phyloP scores from a whole-genome alignment of 495 filamentous ascomycete genomes.

The Chaetomium fimeti region DNA sequence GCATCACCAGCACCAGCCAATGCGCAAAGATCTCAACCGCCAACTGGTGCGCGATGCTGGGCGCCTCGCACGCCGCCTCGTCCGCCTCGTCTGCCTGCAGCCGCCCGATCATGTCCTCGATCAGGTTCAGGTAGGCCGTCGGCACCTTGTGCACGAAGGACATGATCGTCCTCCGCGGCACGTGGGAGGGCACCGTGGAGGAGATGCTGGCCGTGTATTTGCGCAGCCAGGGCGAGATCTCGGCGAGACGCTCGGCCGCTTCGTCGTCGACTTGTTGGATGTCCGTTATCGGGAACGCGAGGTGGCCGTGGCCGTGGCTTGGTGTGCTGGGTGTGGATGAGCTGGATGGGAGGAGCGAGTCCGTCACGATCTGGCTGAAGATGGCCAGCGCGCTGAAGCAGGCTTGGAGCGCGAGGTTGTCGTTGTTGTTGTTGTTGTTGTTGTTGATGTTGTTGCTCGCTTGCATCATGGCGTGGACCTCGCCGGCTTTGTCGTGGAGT shows the following conservation, averaged over 20 bases:
- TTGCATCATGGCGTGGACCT: background rate
- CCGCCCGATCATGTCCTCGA: slow-evolving; percentile 21
- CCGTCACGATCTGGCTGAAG: slow-evolving; percentile 19
- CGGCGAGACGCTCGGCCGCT: slow-evolving; percentile 1
- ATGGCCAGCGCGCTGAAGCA: slow-evolving; percentile 27
- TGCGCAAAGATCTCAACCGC: slow-evolving; percentile 48
- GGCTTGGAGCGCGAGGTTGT: slow-evolving; percentile 19
- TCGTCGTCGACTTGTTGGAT: background rate
- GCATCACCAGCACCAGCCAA: slow-evolving; percentile 46
- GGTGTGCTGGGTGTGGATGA: slow-evolving; percentile 15
- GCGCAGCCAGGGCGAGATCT: slow-evolving; percentile 31
- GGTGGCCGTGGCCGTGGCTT: slow-evolving; percentile 4
- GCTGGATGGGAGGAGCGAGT: slow-evolving; percentile 13
- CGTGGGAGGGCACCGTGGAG: slow-evolving; percentile 23
- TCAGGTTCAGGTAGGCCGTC: slow-evolving; percentile 21
- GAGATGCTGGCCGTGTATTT: slow-evolving; percentile 29
- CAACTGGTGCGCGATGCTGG: slow-evolving; percentile 29
- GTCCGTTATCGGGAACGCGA: background rate
- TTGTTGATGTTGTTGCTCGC: background rate
- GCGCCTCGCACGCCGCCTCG: background rate
- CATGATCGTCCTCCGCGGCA: slow-evolving; percentile 25
- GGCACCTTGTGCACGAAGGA: slow-evolving; percentile 32
- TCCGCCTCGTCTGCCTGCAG: background rate
- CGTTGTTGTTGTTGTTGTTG: background rate
- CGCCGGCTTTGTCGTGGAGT: slow-evolving; percentile 16